Conservation (phyloP, 2,329 filamentous ascomycete species). For the Septoria linicola region DNA sequence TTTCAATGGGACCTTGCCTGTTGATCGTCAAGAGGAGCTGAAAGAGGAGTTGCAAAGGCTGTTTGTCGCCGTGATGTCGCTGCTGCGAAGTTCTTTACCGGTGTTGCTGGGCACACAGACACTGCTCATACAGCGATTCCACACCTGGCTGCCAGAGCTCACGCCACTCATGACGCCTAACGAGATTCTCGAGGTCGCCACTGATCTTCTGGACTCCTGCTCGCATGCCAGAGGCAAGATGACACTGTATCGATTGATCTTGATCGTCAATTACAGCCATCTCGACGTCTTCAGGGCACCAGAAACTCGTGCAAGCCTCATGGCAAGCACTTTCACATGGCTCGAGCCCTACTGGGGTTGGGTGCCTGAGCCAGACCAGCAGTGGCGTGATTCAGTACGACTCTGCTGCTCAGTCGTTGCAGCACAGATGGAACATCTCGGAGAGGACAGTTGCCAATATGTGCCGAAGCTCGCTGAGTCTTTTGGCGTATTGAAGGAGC, state of each 20-base stretch:
- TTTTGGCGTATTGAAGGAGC: constrained; percentile 72
- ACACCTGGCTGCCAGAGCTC: constrained; percentile 94
- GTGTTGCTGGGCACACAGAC: constrained; percentile 92
- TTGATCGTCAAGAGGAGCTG: constrained; percentile 64
- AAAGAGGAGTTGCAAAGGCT: constrained; percentile 79
- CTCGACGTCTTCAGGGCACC: constrained; percentile 77
- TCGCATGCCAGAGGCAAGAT: constrained; percentile 84
- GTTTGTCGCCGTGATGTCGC: constrained; percentile 81
- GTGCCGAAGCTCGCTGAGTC: constrained; percentile 89
- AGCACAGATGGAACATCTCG: constrained; percentile 74
- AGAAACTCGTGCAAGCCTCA: constrained; percentile 61
- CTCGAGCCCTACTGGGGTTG: constrained; percentile 91
- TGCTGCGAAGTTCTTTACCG: constrained; percentile 86
- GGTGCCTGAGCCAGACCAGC: constrained; percentile 66
- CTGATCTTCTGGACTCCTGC: constrained; percentile 92
- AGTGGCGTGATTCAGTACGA: constrained; percentile 90
- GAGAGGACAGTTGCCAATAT: constrained; percentile 80
- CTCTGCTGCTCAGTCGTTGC: constrained; percentile 91
- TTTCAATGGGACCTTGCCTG: constrained; percentile 11
- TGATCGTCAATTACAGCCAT: constrained; percentile 88
- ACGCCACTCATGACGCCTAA: constrained; percentile 71
- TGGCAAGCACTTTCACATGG: constrained; percentile 77
- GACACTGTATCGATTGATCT: constrained; percentile 83
- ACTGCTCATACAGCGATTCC: constrained; percentile 90
- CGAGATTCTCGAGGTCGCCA: constrained; percentile 86